Percentiles rank a stretch among this genome's conserved stretches.
Conservation (phyloP, 2,329 filamentous ascomycete species). For the Apiospora koreana region DNA sequence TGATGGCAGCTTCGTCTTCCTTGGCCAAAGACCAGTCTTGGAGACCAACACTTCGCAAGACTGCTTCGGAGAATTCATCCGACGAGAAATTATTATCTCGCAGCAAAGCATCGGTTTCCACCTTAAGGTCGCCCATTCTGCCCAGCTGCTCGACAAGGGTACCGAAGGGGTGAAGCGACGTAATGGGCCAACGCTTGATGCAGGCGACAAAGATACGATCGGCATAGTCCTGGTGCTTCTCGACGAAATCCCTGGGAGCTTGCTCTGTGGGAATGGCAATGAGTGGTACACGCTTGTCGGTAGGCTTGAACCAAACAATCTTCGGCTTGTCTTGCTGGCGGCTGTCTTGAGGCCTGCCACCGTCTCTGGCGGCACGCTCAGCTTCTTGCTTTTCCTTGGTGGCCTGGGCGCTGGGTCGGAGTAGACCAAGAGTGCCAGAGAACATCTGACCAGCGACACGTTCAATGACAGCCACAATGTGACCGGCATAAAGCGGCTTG, state of each 20-base stretch:
- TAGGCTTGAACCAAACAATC: conserved; percentile 99
- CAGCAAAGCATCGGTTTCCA: conserved; percentile 94
- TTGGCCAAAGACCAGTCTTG: conserved; percentile 88
- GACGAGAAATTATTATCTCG: conserved; percentile 98
- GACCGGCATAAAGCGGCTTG: conserved; percentile 95
- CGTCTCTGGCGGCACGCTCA: conserved; percentile 88
- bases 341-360: conserved; percentile 73
- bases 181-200: conserved; percentile 99
- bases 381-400: conserved; percentile 99
- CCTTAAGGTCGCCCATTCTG: conserved; percentile 94
- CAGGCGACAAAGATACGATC: conserved; percentile 98
- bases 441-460: conserved; percentile 99
- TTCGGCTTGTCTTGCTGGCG: conserved; percentile 96
- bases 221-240: conserved; percentile 96
- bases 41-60: conserved; percentile 87
- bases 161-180: conserved; percentile 97
- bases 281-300: conserved; percentile 95
- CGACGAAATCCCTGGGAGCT: conserved; percentile 94
- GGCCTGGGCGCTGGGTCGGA: conserved; percentile 95
- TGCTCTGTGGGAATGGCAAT: conserved; percentile 99
- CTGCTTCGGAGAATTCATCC: conserved; percentile 96
- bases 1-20: conserved; percentile 75
- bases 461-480: conserved; percentile 96
- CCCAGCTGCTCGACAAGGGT: conserved; percentile 96
- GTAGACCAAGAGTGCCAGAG: conserved; percentile 88